Conservation (phyloP, 768 basidiomycete genomes). For the Calocybe gangraenosa region DNA sequence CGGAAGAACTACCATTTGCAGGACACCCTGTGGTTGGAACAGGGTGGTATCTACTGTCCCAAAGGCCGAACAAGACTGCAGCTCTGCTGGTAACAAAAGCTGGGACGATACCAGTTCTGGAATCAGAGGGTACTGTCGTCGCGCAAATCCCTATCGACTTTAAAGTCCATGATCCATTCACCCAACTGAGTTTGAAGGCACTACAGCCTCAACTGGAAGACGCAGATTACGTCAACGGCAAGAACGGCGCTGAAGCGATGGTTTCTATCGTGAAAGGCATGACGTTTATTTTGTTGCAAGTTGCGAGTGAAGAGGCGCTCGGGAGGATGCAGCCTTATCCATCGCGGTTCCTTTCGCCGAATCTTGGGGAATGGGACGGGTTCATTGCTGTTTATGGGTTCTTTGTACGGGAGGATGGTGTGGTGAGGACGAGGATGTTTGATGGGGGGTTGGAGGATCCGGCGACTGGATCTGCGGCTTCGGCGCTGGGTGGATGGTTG, state of each 20-base stretch:
- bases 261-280: constrained; percentile 46
- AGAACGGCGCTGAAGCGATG: constrained; percentile 27
- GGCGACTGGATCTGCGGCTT: constrained; percentile 43
- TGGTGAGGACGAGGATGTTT: constrained; percentile 38
- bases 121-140: constrained; percentile 12
- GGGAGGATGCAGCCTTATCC: constrained; percentile 24
- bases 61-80: constrained; percentile 9
- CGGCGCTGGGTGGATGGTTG: constrained; percentile 38
- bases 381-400: constrained; percentile 36
- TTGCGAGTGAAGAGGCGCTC: constrained; percentile 35
- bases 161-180: constrained; percentile 30
- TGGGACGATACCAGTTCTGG: constrained; percentile 32
- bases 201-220: constrained; percentile 24
- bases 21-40: constrained; percentile 43
- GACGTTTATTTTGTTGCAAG: constrained; percentile 35
- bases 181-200: constrained; percentile 22
- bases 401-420: constrained; percentile 26
- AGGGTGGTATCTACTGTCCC: constrained; percentile 36
- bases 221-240: constrained; percentile 33
- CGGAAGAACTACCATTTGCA: constrained; percentile 39
- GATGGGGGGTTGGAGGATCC: constrained; percentile 37
- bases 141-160: constrained; percentile 40
- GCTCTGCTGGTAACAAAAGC: constrained; percentile 35
- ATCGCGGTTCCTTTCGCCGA: constrained; percentile 20
- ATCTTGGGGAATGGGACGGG: constrained; percentile 36